Conservation (phyloP, 2,329 filamentous ascomycete species). For the Chrysoporthe austroafricana region DNA sequence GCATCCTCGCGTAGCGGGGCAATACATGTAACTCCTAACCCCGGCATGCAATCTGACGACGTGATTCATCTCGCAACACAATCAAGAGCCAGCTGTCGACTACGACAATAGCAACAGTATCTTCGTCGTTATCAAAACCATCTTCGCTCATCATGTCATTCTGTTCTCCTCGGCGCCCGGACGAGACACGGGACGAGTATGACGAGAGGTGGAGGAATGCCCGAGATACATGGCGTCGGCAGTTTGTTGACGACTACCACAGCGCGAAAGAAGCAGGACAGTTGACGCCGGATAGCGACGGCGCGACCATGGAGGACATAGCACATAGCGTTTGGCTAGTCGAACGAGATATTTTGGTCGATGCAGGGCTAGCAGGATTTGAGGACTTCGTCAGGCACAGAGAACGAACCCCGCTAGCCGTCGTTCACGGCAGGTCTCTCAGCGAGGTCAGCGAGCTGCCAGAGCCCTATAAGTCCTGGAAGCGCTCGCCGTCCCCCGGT, state of each 20-base stretch:
- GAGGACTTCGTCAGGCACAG: slow-evolving; percentile 3
- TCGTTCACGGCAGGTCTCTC: slow-evolving; percentile 11
- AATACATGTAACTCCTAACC: no score
- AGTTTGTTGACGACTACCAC: slow-evolving; percentile 13
- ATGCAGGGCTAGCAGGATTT: not conserved
- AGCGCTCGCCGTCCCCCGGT: no score
- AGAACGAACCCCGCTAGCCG: not conserved
- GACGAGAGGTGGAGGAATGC: not conserved
- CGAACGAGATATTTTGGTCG: slow-evolving; percentile 3
- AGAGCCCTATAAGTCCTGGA: not conserved
- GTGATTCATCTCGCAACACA: no score
- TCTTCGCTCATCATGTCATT: not conserved
- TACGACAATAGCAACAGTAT: no score
- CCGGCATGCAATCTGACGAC: no score
- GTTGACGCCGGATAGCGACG: slow-evolving; percentile 2
- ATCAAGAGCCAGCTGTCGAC: no score
- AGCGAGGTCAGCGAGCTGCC: slow-evolving; percentile 10
- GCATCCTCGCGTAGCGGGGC: no score
- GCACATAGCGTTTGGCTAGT: not conserved
- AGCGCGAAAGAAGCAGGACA: not conserved
- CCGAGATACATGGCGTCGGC: slow-evolving; percentile 10
- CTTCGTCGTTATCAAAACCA: no score
- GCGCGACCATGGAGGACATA: not conserved
- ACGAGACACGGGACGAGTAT: slow-evolving; percentile 9
- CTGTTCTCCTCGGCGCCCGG: slow-evolving; percentile 1